These are phyloP conservation scores for Torulaspora maleeae DNA, from an alignment of 805 yeast genomes.

Conservation along the genomic window DNA sequence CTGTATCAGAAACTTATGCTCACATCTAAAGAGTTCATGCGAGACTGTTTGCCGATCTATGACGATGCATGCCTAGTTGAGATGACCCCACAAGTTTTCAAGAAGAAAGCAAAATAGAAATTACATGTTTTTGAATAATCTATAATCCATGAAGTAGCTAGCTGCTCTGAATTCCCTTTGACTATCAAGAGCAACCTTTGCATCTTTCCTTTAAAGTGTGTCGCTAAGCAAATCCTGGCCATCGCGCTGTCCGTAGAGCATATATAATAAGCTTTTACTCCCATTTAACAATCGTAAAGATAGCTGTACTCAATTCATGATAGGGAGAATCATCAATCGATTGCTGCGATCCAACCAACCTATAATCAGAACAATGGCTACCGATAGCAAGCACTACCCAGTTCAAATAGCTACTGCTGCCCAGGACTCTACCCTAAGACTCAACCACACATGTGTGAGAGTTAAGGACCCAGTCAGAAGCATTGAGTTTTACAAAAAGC, in stretches of 20 bases:
- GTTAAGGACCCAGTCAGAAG: constrained; percentile 76
- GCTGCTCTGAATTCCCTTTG: too few species aligned
- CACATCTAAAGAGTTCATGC: constrained; percentile 85
- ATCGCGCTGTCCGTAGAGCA: constrained; percentile 1
- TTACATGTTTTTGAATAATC: not conserved
- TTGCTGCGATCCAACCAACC: constrained; percentile 3
- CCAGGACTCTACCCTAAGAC: constrained; percentile 29
- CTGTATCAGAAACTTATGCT: constrained; percentile 79
- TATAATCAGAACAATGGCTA: constrained; percentile 16
- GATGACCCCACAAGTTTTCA: constrained; percentile 60
- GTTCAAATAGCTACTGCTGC: constrained; percentile 22
- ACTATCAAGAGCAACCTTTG: not conserved
- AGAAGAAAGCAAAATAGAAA: not conserved
- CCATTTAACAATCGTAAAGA: too few species aligned
- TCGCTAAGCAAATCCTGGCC: not conserved
- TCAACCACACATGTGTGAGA: constrained; percentile 74
- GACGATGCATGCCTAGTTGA: constrained; percentile 70
- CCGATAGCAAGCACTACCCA: constrained; percentile 14
- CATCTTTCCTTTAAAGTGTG: not conserved
- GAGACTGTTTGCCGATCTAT: constrained; percentile 66
- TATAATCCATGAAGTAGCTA: too few species aligned
- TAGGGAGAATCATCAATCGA: constrained; percentile 1
- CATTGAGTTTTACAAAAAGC: constrained; percentile 63
- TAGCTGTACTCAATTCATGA: not conserved
- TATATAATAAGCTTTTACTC: not conserved